Base-by-base conservation (phyloP, 1,284 basidiomycete genomes). In the Sanguinoderma infundibulare region DNA sequence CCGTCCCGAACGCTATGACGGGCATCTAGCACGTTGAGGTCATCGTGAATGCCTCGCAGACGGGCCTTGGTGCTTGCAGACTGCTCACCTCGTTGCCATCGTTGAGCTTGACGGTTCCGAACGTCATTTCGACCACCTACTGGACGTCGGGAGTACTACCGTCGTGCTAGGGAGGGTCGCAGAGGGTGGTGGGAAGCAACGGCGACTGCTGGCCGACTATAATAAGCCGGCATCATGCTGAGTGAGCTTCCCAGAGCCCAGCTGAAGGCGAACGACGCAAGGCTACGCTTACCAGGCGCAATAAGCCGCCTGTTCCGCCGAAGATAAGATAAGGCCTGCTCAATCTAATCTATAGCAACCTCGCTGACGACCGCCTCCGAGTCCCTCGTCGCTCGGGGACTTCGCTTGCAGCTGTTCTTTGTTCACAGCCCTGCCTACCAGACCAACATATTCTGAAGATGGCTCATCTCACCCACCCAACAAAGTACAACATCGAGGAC, bases 401-500 rank as follows among this genome's bases (percentile, higher is more conserved):
- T 14, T 12, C 7, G 10, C 22, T 20, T 26, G 12, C 22, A 7
- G 12, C 40, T 24, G 20, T 26, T 12, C 20, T 35, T 35, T 35
- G 6, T 14, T 35, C 10, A 39, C 28, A 5, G 28, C 28, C 17
- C 17, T 28, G 9, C 24, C 46, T 7, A 15, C 24, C 28, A 17
- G 9, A 15, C 22, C n/a, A 8, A 24, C 30, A 12, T n/a, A 28
- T 30, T 28, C 30, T 15, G 5, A 55, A 26, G 12, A 61, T 61
- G 59, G 59, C 65, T 1, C 50, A 47, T 10, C 60, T 66, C 3
- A 66, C 65, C 0, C 59, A 49, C 24, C 57, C 60, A 0, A 77
- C 77, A n/a, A 72, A 73, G 46, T 85, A 87, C 69, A 76, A 84
- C 68, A 86, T 89, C 65, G 78, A 84, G 65, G 85, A 87, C 65